These are phyloP conservation scores for Coniochaeta sp. DNA, from an alignment of 2,329 filamentous ascomycete species.

Conservation along the genomic window DNA sequence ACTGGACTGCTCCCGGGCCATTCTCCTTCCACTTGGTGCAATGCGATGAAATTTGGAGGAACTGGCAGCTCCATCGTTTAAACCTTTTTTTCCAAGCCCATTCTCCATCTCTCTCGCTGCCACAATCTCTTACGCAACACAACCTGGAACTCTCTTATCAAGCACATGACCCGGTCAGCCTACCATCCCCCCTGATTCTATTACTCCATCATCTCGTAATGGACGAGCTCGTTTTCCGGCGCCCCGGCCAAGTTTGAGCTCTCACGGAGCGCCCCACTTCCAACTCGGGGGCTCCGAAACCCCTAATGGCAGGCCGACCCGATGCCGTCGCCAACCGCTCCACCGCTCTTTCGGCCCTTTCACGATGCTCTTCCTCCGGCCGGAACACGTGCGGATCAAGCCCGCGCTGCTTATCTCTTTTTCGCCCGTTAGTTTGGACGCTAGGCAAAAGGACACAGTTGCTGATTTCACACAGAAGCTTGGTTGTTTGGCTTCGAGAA, in stretches of 20 bases:
- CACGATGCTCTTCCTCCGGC: not conserved
- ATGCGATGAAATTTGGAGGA: no score
- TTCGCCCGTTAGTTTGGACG: no score
- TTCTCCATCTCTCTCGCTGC: no score
- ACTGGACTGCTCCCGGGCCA: no score
- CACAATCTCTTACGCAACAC: no score
- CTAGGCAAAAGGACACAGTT: no score
- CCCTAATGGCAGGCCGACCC: slow-evolving; percentile 5
- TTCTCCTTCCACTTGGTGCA: no score
- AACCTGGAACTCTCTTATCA: no score
- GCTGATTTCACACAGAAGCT: no score
- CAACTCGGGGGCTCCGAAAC: not conserved
- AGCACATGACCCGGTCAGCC: not conserved
- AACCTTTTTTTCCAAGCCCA: no score
- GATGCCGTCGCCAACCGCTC: not conserved
- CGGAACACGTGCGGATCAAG: not conserved
- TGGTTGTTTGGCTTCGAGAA: no score
- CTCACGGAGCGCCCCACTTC: not conserved
- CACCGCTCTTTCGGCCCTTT: not conserved
- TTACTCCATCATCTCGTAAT: slow-evolving; percentile 3
- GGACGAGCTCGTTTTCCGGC: not conserved
- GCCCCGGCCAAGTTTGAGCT: not conserved
- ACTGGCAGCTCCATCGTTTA: no score
- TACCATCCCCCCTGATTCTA: not conserved
- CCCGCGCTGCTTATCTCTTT: not conserved